Evolutionary conservation across 2,329 filamentous ascomycete species (phyloP).

Genomic region (Colletotrichum sp.): DNA sequence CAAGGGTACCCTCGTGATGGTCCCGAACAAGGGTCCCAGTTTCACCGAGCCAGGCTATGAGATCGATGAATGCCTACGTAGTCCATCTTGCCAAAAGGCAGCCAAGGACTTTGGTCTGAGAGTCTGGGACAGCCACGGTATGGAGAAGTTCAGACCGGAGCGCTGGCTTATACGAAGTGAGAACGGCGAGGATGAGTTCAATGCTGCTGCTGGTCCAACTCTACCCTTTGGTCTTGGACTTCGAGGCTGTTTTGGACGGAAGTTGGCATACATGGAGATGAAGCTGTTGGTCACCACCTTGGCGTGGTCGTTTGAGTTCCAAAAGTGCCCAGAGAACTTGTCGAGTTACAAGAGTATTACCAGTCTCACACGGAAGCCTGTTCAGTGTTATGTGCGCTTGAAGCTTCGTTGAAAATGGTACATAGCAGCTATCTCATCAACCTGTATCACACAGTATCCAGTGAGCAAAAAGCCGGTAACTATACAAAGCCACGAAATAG

Average conservation of each 20-base stretch:
- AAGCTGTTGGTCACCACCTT: conserved; percentile 25
- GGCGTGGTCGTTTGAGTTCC: conserved; percentile 30
- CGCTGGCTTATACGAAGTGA: conserved; percentile 21
- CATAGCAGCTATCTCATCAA: not conserved
- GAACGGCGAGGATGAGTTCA: conserved; percentile 19
- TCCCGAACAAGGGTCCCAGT: not conserved
- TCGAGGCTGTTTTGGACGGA: conserved; percentile 30
- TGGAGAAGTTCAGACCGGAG: conserved; percentile 22
- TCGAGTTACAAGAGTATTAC: not conserved
- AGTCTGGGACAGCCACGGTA: not conserved
- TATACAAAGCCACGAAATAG: not conserved
- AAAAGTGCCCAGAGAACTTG: not conserved
- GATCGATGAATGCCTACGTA: conserved; percentile 22
- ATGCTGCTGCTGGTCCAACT: conserved; percentile 26
- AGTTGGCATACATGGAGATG: conserved; percentile 32
- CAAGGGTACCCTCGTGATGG: conserved; percentile 26
- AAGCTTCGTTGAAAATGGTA: not conserved
- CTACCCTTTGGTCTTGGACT: conserved; percentile 27
- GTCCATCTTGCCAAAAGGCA: not conserved
- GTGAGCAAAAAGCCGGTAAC: fast-evolving
- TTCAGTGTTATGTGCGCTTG: not conserved
- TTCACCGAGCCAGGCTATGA: not conserved
- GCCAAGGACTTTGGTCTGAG: not conserved
- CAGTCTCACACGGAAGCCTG: not conserved
- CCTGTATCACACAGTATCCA: not conserved